Evolutionary conservation across 2,329 filamentous ascomycete genomes (phyloP), one percentile per base, ranked within the genome.

Genomic region (Aspergillus luchuensis): DNA sequence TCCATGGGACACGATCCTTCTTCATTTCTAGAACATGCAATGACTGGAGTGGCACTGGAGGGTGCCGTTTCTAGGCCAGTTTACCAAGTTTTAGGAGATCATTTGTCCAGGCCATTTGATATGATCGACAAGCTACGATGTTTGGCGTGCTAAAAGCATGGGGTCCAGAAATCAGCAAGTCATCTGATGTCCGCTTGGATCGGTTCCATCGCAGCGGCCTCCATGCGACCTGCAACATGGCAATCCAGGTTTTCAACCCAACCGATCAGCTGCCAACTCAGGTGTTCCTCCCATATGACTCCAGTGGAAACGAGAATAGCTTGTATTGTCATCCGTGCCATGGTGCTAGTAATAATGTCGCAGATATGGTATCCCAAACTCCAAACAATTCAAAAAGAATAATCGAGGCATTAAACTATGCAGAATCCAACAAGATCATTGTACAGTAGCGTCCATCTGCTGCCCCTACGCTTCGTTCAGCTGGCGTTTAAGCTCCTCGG

Each of bases 321-420:
- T 50, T 50, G 10, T 33, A 50, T 50, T 49, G 47, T 28, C 23
- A 15, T 49, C 7, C 47, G 47, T 36, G 30, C 28, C 23, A 50
- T 15, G 21, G 30, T 38, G 53, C 53, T 23, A 47, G 43, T 19
- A 17, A 47, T 45, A 39, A 47, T 45, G 17, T 28, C 53, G 53
- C 53, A 19, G 39, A 47, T 28, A 56, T 56, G 53, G 53, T 56
- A 56, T 56, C 53, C 53, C 41, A 56, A 56, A 56, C 25, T 36
- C 51, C 28, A 52, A 36, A 36, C 7, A n/a, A 33, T 41, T 21
- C 7, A 21, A 25, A 53, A 53, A 30, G 6, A 47, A 56, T 13
- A 41, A 19, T 17, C 23, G 39, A n/a, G 52, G n/a, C 47, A 28
- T 50, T 50, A 7, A 30, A 17, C 25, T 50, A 50, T 50, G 47